A percentile compares a stretch with the other conserved stretches of the same genome.
phyloP scores from a whole-genome alignment of 768 basidiomycete genomes.

The Russula griseocarnosa region DNA sequence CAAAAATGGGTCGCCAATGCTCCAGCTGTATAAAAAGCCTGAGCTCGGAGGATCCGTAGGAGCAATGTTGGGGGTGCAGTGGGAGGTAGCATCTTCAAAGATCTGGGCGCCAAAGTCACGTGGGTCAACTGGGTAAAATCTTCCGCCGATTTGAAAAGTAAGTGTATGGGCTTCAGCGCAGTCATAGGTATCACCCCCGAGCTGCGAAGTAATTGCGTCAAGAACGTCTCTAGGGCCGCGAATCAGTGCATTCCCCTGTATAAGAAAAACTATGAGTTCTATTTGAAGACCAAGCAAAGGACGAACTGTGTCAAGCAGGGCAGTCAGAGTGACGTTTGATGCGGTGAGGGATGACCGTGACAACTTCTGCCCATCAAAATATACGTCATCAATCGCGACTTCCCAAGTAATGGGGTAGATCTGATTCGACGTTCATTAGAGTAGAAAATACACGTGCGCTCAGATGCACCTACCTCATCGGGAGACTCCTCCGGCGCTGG shows the following conservation, averaged over 20 bases:
- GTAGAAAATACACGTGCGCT: not conserved
- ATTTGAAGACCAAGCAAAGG: slow-evolving; percentile 7
- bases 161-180: slow-evolving; percentile 61
- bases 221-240: slow-evolving; percentile 71
- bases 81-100: slow-evolving; percentile 28
- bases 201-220: slow-evolving; percentile 39
- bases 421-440: slow-evolving; percentile 21
- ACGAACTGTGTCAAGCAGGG: slow-evolving; percentile 67
- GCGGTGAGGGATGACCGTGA: slow-evolving; percentile 51
- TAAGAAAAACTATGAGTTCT: not conserved
- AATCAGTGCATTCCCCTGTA: slow-evolving; percentile 70
- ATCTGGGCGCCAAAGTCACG: slow-evolving; percentile 58
- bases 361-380: slow-evolving; percentile 60
- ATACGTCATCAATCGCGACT: slow-evolving; percentile 65
- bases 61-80: slow-evolving; percentile 54
- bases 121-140: slow-evolving; percentile 68
- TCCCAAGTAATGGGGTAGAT: slow-evolving; percentile 52
- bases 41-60: slow-evolving; percentile 59
- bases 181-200: slow-evolving; percentile 46
- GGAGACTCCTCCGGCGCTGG: slow-evolving; percentile 53
- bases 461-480: slow-evolving; percentile 59
- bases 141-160: slow-evolving; percentile 64
- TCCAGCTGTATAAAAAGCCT: slow-evolving; percentile 72
- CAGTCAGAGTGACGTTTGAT: slow-evolving; percentile 51
- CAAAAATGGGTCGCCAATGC: slow-evolving; percentile 69